Evolutionary conservation across 768 basidiomycete species (phyloP), one percentile per base, ranked within the genome.

Genomic region (Russula foetens): DNA sequence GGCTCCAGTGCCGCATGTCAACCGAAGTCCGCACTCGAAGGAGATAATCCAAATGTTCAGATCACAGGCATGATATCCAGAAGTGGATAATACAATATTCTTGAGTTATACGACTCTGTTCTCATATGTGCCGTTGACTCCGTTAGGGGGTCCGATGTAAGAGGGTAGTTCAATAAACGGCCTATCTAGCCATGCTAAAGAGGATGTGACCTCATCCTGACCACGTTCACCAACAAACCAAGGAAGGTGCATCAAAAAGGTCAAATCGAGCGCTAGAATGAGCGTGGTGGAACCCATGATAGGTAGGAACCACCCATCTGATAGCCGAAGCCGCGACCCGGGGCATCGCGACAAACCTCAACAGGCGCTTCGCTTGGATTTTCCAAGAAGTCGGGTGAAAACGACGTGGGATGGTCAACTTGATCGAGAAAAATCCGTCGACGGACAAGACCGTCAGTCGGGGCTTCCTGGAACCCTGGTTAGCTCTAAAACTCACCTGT

Each of bases 391-490:
- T 11, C 29, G 3, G 50, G 21, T 39, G 35, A 50, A 49, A 11
- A 59, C 62, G 21, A 24, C 23, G 15, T 19, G n/a, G 56, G 29
- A 29, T n/a, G 28, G 53, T 15, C 45, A 43, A 47, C 65, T n/a
- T 38, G 41, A 45, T 35, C 19, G 33, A 28, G 19, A 45, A 11
- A 23, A 17, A 17, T 29, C 12, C 15, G 24, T 7, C 24, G 19
- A 8, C 71, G 68, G 35, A 65, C 59, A 31, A 61, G 67, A 64
- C 73, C 70, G 11, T 74, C 62, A 19, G 66, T 24, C 7, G 14
- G 28, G 15, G 38, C 4, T 17, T 26, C 47, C 28, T 9, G 46
- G 21, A 17, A 7, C 7, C 6, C n/a, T 17, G 31, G n/a, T 19
- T 21, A 50, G 17, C 29, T 33, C 53, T 8, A 33, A 33, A 1